Conservation (phyloP, 441 rosid genomes). For the Populus trichocarpa region DNA sequence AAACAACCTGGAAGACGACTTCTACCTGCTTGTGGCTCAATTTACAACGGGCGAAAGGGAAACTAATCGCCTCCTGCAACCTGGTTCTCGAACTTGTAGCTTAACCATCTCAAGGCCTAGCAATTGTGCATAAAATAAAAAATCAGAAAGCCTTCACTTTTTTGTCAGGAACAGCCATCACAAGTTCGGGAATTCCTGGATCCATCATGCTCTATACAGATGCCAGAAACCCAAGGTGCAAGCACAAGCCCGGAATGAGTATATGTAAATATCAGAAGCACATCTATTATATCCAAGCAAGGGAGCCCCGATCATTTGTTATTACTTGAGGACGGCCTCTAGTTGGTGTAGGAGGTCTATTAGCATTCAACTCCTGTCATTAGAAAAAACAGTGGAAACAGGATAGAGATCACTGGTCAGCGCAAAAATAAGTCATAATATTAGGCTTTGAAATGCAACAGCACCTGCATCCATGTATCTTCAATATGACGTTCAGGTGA, state of each 20-base stretch:
- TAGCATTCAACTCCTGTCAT: conserved; percentile 88
- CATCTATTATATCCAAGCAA: conserved; percentile 73
- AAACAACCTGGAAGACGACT: conserved; percentile 18
- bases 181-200: conserved; percentile 27
- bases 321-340: conserved; percentile 88
- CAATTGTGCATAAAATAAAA: conserved; percentile 19
- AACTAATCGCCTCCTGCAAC: conserved; percentile 27
- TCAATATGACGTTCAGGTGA: conserved; percentile 82
- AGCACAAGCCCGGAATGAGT: conserved; percentile 30
- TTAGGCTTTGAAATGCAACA: conserved; percentile 3
- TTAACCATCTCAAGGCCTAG: conserved; percentile 28
- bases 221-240: conserved; percentile 34
- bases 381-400: not conserved
- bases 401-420: not conserved
- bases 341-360: conserved; percentile 94
- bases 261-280: conserved; percentile 22
- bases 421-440: not conserved
- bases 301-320: conserved; percentile 79
- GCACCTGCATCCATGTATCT: conserved; percentile 99
- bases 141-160: conserved; percentile 29
- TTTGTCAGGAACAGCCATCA: conserved; percentile 11
- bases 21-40: conserved; percentile 44
- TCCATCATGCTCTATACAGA: conserved; percentile 44
- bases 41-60: conserved; percentile 37
- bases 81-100: conserved; percentile 28